Evolutionary conservation across 1,284 basidiomycete genomes (phyloP).

Genomic region (Rhizoctonia solani): DNA sequence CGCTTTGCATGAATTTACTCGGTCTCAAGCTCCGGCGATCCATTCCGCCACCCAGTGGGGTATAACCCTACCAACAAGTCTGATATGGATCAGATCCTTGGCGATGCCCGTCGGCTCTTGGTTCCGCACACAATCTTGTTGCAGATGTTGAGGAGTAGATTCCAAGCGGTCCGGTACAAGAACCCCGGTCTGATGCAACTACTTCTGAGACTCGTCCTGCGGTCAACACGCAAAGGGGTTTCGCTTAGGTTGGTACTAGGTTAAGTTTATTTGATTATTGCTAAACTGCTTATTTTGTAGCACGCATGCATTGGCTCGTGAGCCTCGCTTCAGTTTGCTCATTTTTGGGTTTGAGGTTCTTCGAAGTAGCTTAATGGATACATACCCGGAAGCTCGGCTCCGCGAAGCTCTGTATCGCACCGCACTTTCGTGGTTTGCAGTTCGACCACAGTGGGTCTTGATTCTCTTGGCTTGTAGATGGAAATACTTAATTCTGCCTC

Average conservation of each 20-base stretch:
- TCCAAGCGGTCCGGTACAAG: slow-evolving; percentile 92
- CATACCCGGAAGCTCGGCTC: slow-evolving; percentile 77
- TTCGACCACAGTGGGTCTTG: slow-evolving; percentile 74
- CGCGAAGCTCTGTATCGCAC: slow-evolving; percentile 78
- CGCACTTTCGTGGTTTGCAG: slow-evolving; percentile 92
- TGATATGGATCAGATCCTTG: slow-evolving; percentile 73
- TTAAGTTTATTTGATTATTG: slow-evolving; percentile 6
- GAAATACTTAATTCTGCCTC: background rate
- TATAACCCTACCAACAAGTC: slow-evolving; percentile 92
- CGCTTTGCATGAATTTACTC: slow-evolving; percentile 11
- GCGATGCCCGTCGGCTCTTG: slow-evolving; percentile 74
- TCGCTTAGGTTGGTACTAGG: slow-evolving; percentile 66
- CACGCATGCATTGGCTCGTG: slow-evolving; percentile 89
- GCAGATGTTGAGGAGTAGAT: slow-evolving; percentile 88
- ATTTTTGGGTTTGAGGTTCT: slow-evolving; percentile 93
- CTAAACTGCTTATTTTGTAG: slow-evolving; percentile 50
- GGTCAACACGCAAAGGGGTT: slow-evolving; percentile 63
- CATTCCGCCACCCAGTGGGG: slow-evolving; percentile 83
- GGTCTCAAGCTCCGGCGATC: slow-evolving; percentile 72
- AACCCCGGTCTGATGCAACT: slow-evolving; percentile 84
- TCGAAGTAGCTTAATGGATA: slow-evolving; percentile 85
- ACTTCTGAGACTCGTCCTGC: slow-evolving; percentile 81
- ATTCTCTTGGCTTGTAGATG: background rate
- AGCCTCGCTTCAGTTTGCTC: slow-evolving; percentile 86
- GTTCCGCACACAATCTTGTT: slow-evolving; percentile 84